Percentiles rank a stretch among this genome's conserved stretches.
Evolutionary conservation across 2,329 filamentous ascomycete genomes (phyloP).

Genomic region (Apiospora kogelbergensis): DNA sequence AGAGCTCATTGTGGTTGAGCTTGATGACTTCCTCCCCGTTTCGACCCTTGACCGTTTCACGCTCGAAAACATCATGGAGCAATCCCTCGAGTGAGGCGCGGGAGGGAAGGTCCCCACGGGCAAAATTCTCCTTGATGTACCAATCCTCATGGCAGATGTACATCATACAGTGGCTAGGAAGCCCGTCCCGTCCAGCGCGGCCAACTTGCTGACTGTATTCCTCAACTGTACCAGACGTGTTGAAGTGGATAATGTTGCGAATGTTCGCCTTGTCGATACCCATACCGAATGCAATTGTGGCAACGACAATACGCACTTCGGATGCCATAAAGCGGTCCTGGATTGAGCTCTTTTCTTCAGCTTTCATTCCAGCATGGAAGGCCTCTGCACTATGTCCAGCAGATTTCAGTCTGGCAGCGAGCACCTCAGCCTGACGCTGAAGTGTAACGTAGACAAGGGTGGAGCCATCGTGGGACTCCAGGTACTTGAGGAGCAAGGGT

Average conservation of each 20-base stretch:
- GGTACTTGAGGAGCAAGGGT: constrained; percentile 45
- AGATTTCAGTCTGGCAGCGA: constrained; percentile 39
- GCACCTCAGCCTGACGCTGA: constrained; percentile 50
- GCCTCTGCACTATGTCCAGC: constrained; percentile 40
- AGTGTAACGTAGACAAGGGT: constrained; percentile 62
- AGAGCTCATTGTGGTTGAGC: constrained; percentile 44
- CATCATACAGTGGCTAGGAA: constrained; percentile 54
- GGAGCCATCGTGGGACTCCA: constrained; percentile 50
- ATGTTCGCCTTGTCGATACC: constrained; percentile 58
- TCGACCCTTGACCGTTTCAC: constrained; percentile 28
- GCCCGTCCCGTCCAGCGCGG: constrained; percentile 54
- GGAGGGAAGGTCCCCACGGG: constrained; percentile 59
- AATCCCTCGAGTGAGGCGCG: constrained; percentile 45
- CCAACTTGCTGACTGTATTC: constrained; percentile 60
- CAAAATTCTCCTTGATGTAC: constrained; percentile 58
- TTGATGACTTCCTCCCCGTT: constrained; percentile 46
- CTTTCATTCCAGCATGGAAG: constrained; percentile 53
- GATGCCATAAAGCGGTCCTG: constrained; percentile 54
- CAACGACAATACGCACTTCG: constrained; percentile 46
- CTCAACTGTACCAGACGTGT: constrained; percentile 51
- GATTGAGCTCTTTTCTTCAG: constrained; percentile 41
- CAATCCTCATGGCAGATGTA: constrained; percentile 59
- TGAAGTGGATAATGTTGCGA: constrained; percentile 54
- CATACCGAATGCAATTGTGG: constrained; percentile 61
- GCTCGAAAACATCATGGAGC: constrained; percentile 51